phyloP scores from a whole-genome alignment of 495 filamentous ascomycete species.

The Xylaria castorea region DNA sequence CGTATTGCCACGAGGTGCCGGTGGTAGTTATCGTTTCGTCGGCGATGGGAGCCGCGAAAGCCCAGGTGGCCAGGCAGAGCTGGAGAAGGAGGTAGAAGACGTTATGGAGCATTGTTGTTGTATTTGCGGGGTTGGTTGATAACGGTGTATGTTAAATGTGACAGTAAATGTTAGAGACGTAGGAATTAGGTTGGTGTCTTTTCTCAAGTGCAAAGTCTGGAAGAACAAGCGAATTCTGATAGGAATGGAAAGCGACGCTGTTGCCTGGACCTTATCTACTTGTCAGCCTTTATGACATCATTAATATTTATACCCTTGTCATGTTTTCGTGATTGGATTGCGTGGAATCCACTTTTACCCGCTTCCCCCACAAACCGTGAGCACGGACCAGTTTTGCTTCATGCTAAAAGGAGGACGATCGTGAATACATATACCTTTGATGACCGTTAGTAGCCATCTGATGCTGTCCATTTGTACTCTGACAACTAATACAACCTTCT shows the following conservation, averaged over 20 bases:
- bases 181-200: neutral
- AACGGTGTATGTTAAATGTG: conserved; percentile 64
- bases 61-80: conserved; percentile 48
- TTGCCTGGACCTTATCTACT: conserved; percentile 14
- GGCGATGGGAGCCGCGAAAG: conserved; percentile 46
- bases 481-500: neutral
- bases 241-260: neutral
- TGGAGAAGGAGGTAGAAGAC: conserved; percentile 46
- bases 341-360: neutral
- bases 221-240: neutral
- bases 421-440: neutral
- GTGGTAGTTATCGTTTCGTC: conserved; percentile 30
- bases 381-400: neutral
- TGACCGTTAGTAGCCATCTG: neutral
- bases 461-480: neutral
- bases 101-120: conserved; percentile 36
- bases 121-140: neutral
- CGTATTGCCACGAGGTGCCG: conserved; percentile 47
- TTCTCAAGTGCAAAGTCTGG: neutral
- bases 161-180: neutral
- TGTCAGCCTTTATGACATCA: conserved; percentile 16
- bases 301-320: neutral
- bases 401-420: neutral
- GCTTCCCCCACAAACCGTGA: neutral
- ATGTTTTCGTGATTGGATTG: neutral